Evolutionary conservation across 306 rosid species (phyloP), one percentile per base, ranked within the genome.

Genomic region (Elaeagnus macrophylla): DNA sequence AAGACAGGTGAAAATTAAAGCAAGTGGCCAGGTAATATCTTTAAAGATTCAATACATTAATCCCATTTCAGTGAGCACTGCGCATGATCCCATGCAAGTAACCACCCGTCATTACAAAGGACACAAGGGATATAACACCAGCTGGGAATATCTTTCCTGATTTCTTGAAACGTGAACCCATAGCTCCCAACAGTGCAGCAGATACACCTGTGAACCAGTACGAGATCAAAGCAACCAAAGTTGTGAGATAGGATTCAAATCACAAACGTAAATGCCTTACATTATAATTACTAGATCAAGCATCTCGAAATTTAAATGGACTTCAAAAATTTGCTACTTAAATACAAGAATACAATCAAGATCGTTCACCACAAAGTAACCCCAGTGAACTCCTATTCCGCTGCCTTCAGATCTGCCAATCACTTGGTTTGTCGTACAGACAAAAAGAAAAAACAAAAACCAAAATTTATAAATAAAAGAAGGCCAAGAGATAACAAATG

Each of bases 61-160:
- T 7, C 10, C 19, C 4, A 25, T 36, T 60, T 81, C 80, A 93
- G 75, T 91, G 95, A 1, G 64, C 48, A 57, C 89, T 77, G 2
- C 99, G 99, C 53, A 87, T 55, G 55, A 93, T 84, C 73, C 99
- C 99, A 72, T 93, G 99, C 53, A 93, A 61, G 84, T 87, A 93
- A 64, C 99, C 99, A 48, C 90, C 96, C 0, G 96, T 81, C 99
- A 93, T 93, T 65, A 84, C 38, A 50, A 93, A 70, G 0, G 99
- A 93, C 52, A 88, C 84, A 32, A 93, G 78, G n/a, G 99, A 82
- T 20, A 93, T 89, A 44, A 87, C 85, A 8, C 99, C 99, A 6
- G 99, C 99, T 9, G 99, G 99, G 74, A 93, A 84, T 25, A 93
- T 65, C 83, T 93, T 93, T 63, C 99, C 89, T 7, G 99, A 93